Conservation (phyloP, 1,284 basidiomycete species). For the Anthracocystis walkeri region DNA sequence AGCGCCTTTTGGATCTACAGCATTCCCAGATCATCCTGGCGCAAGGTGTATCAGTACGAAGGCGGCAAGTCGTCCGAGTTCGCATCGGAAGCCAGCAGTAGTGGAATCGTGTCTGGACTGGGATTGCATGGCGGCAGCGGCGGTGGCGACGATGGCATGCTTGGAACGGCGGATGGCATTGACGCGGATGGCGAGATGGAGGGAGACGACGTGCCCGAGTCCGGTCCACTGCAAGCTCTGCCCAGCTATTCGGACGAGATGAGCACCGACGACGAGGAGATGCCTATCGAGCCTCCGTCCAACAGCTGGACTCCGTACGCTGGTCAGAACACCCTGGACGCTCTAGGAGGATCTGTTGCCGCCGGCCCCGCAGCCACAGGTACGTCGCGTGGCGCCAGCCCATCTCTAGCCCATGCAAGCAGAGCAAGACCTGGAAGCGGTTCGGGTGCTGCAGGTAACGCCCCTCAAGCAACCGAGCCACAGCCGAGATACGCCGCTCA, state of each 20-base stretch:
- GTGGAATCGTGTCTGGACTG: slow-evolving; percentile 6
- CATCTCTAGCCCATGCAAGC: neutral
- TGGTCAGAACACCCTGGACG: slow-evolving; percentile 22
- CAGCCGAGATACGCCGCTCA: slow-evolving; percentile 62
- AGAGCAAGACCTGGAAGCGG: slow-evolving; percentile 12
- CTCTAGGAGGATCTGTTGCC: neutral
- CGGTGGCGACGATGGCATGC: slow-evolving; percentile 13
- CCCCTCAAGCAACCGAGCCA: slow-evolving; percentile 38
- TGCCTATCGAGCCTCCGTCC: slow-evolving; percentile 41
- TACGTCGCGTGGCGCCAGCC: neutral
- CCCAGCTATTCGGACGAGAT: slow-evolving; percentile 47
- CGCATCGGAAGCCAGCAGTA: slow-evolving; percentile 22
- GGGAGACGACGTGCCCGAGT: slow-evolving; percentile 49
- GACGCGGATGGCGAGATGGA: slow-evolving; percentile 46
- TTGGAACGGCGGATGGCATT: slow-evolving; percentile 9
- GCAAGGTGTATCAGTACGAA: slow-evolving; percentile 56
- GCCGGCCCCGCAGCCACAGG: neutral
- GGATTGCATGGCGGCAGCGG: slow-evolving; percentile 9
- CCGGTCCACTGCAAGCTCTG: slow-evolving; percentile 44
- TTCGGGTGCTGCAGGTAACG: slow-evolving; percentile 2
- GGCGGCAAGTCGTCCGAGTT: slow-evolving; percentile 44
- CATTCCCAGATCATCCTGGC: slow-evolving; percentile 56
- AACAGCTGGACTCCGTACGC: slow-evolving; percentile 43
- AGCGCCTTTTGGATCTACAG: slow-evolving; percentile 63
- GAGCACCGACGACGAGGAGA: slow-evolving; percentile 47